Base-by-base conservation (phyloP, 2,329 filamentous ascomycete genomes). In the Orbilia quercus region DNA sequence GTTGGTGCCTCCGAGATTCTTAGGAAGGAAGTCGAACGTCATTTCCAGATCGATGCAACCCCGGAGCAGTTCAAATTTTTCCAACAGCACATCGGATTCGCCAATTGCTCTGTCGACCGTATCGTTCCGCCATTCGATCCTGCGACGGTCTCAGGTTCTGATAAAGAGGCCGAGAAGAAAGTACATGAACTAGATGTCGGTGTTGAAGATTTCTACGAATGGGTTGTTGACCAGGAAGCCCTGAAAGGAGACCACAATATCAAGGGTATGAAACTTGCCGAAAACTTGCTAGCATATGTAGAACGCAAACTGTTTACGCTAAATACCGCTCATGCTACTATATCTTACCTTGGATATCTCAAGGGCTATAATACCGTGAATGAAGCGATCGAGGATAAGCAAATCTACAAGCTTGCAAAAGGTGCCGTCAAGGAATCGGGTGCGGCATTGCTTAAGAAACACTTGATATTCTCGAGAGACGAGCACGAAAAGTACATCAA, bases 291-390 rank as follows among this genome's bases (percentile, higher is more conserved):
- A 80, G 95, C 95, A 67, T 99, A 94, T 84, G 98, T 99, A 79
- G 95, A 99, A 88, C 93, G 95, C 82, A 99, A 99, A 87, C 89
- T 99, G 76, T 99, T 93, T 86, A 99, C 95, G 20, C 94, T 99
- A 86, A 99, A 99, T 87, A 99, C 95, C 20, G 91, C 92, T 64
- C 95, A 99, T 81, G 95, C 95, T 72, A 96, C 94, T 6, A 93
- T 93, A 18, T 94, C 95, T 72, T 98, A 98, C 86, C 93, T 95
- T 82, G 94, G 93, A 63, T 91, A 96, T 86, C 86, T 92, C 83
- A 87, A 89, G 76, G 89, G 91, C 79, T 94, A 96, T 85, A 85
- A 87, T 79, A 96, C 90, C 73, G 92, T 99, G 77, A 91, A 95
- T 80, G 94, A 98, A 78, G 90, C 93, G 7, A 86, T 98, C 76